Percentiles rank a stretch among this genome's conserved stretches.
Evolutionary conservation across 352 stramenopile species (phyloP).

Genomic region (Phytophthora pinifolia): DNA sequence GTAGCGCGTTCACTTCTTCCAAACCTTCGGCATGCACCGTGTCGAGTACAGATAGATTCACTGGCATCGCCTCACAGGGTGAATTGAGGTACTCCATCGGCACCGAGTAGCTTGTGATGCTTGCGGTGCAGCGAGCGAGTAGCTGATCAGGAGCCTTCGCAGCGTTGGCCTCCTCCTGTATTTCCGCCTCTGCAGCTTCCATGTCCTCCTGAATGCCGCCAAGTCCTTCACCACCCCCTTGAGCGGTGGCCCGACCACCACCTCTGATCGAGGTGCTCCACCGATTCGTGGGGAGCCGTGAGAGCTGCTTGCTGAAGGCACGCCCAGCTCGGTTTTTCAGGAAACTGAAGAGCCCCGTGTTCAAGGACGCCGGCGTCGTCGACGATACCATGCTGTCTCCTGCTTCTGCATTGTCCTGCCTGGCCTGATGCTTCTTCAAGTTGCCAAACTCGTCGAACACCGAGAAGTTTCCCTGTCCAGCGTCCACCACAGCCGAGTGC

Average conservation of each 20-base stretch:
- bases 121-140: conserved; percentile 44
- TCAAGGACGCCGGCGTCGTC: conserved; percentile 31
- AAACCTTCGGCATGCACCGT: conserved; percentile 50
- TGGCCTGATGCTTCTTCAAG: conserved; percentile 52
- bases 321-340: conserved; percentile 69
- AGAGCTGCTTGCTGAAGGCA: conserved; percentile 71
- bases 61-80: conserved; percentile 56
- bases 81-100: conserved; percentile 56
- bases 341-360: conserved; percentile 76
- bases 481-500: conserved; percentile 54
- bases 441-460: conserved; percentile 83
- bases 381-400: conserved; percentile 7
- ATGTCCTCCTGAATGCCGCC: conserved; percentile 50
- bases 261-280: conserved; percentile 22
- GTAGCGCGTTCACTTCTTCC: conserved; percentile 43
- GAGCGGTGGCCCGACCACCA: conserved; percentile 8
- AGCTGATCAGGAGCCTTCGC: conserved; percentile 45
- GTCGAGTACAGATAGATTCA: conserved; percentile 44
- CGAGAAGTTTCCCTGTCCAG: conserved; percentile 61
- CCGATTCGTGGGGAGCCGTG: conserved; percentile 36
- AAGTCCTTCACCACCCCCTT: conserved; percentile 24
- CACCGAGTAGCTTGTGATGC: conserved; percentile 56
- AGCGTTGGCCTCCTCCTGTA: conserved; percentile 13
- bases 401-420: conserved; percentile 3
- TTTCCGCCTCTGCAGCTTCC: conserved; percentile 35